Percentiles rank a stretch among this genome's conserved stretches.
phyloP scores from a whole-genome alignment of 805 yeast species.

The Teunomyces panamensis region DNA sequence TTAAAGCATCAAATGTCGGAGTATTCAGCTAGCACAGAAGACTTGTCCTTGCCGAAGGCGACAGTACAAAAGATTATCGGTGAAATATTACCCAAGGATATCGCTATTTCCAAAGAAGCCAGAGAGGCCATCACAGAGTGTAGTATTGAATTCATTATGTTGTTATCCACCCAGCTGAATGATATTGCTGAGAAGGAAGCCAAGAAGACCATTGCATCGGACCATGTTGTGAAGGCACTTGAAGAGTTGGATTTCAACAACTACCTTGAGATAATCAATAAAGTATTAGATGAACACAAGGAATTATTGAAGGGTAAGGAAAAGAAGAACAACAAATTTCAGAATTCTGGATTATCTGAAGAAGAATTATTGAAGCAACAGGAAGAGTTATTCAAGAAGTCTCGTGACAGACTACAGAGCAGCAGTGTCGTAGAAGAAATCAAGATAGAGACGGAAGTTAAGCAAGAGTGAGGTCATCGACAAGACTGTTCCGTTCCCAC shows the following conservation, averaged over 20 bases:
- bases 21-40: conserved; percentile 34
- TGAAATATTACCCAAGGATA: conserved; percentile 85
- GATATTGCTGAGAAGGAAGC: conserved; percentile 96
- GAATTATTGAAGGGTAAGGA: conserved; percentile 86
- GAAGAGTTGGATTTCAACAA: conserved; percentile 83
- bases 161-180: conserved; percentile 86
- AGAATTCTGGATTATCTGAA: conserved; percentile 86
- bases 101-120: conserved; percentile 87
- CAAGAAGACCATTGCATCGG: conserved; percentile 94
- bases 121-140: conserved; percentile 94
- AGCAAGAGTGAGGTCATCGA: background rate
- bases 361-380: conserved; percentile 91
- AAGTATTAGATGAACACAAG: conserved; percentile 80
- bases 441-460: conserved; percentile 10
- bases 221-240: conserved; percentile 88
- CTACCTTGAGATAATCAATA: conserved; percentile 77
- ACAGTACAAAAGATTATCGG: conserved; percentile 93
- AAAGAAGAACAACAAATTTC: conserved; percentile 87
- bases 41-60: conserved; percentile 55
- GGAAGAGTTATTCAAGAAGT: conserved; percentile 83
- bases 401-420: conserved; percentile 60
- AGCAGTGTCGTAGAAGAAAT: conserved; percentile 13
- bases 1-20: conserved; percentile 31
- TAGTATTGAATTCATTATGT: conserved; percentile 94
- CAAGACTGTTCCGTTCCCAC: background rate